Conservation (phyloP, 805 yeast species). For the Lachancea lanzarotensis region DNA sequence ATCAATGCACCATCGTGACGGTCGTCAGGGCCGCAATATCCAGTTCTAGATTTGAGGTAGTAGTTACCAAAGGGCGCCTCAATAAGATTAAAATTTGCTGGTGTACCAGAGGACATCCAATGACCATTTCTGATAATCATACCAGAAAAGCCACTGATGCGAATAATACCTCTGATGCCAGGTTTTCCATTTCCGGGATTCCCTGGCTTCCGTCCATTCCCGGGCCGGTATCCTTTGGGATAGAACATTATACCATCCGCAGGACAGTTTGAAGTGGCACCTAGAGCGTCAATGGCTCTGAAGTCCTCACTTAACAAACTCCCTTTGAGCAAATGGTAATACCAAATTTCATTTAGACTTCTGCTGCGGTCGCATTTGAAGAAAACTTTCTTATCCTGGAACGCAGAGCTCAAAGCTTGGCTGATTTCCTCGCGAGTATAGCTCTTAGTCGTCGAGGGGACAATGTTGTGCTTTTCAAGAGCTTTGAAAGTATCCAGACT, state of each 20-base stretch:
- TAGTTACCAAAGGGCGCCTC: conserved; percentile 69
- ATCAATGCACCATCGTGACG: conserved; percentile 25
- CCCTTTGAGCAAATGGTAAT: conserved; percentile 69
- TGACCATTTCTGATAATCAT: conserved; percentile 72
- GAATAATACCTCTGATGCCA: conserved; percentile 26
- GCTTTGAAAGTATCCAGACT: conserved; percentile 61
- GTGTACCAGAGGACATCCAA: conserved; percentile 76
- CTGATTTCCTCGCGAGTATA: conserved; percentile 53
- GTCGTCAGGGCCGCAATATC: conserved; percentile 53
- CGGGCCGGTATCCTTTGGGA: conserved; percentile 51
- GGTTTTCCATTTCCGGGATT: conserved; percentile 13
- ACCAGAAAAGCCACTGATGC: conserved; percentile 39
- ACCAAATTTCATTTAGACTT: conserved; percentile 55
- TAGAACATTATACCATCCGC: conserved; percentile 58
- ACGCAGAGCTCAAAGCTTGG: conserved; percentile 43
- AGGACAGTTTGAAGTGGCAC: conserved; percentile 56
- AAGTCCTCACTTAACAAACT: conserved; percentile 62
- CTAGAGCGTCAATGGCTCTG: conserved; percentile 52
- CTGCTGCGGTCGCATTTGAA: conserved; percentile 51
- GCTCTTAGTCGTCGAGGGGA: conserved; percentile 52
- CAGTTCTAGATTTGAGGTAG: conserved; percentile 60
- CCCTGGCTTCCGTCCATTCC: conserved; percentile 12
- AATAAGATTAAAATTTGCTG: conserved; percentile 64
- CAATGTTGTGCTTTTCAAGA: conserved; percentile 61
- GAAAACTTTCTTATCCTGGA: conserved; percentile 48